Base-by-base conservation (phyloP, 2,329 filamentous ascomycete species). In the Endocalyx cinctus region DNA sequence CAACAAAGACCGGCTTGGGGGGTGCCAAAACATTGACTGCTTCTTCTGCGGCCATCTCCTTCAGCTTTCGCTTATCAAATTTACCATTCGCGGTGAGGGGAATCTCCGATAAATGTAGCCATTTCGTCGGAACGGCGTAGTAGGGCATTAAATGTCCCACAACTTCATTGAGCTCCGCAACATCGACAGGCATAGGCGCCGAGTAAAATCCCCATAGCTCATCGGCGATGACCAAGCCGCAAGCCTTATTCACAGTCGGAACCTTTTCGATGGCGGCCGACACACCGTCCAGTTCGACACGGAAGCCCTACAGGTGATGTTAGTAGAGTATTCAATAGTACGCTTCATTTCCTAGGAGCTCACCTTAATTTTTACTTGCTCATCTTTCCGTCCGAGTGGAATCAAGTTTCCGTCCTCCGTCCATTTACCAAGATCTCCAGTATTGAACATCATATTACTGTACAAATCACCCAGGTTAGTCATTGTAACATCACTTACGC, bases 311-410 rank as follows among this genome's bases (percentile, higher is more conserved):
- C 25, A 10, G 7, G 14, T 7, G 15, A 10, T 7, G 14, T 16
- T 17, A 18, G 13, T 10, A 31, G 5, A 6, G 10, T 10, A 20
- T 15, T n/a, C 29, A 6, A n/a, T 29, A 18, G 8, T n/a, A 10
- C 45, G 25, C 43, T 34, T 27, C n/a, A n/a, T n/a, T n/a, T n/a
- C n/a, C 10, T n/a, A 17, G 3, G 18, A 19, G 23, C 45, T 31
- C 50, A 67, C 66, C 56, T 77, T 75, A 48, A 79, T 66, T 54
- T 79, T 79, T 38, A 79, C 70, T 47, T 79, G 76, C 39, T 79
- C 74, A 43, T 80, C 76, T n/a, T 63, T 63, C 22, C 75, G 67
- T 4, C 76, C 74, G 20, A 76, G 64, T 15, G 70, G 73, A 27
- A 74, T 64, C 23, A 80, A 59, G 17, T 62, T 65, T 10, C 76